Conservation (phyloP, 208 protist genomes). For the Leishmania arabica region DNA sequence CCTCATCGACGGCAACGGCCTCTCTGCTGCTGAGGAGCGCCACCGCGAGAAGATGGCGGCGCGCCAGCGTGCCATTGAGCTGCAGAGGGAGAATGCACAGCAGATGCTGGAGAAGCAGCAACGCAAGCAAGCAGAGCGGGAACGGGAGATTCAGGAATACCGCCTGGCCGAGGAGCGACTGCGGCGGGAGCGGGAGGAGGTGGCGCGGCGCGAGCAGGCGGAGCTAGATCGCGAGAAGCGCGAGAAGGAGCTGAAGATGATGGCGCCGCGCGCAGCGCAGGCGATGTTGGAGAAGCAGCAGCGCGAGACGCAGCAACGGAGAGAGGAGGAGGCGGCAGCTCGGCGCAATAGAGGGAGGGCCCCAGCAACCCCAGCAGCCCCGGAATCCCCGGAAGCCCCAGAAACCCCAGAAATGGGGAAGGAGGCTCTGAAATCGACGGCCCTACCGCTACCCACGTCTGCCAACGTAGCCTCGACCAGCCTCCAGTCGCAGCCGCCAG, state of each 20-base stretch:
- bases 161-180: slow-evolving; percentile 50
- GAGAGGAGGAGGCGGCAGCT: slow-evolving; percentile 33
- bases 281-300: slow-evolving; percentile 29
- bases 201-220: slow-evolving; percentile 41
- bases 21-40: slow-evolving; percentile 30
- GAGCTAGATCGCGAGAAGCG: slow-evolving; percentile 59
- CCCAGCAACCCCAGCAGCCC: background rate
- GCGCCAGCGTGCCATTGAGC: slow-evolving; percentile 52
- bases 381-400: background rate
- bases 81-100: slow-evolving; percentile 77
- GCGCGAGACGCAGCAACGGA: slow-evolving; percentile 26
- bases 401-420: background rate
- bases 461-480: background rate
- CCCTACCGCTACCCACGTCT: background rate
- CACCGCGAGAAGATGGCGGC: slow-evolving; percentile 35
- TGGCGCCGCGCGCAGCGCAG: slow-evolving; percentile 28
- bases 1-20: slow-evolving; percentile 30
- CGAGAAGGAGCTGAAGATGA: slow-evolving; percentile 46
- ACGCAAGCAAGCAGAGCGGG: slow-evolving; percentile 43
- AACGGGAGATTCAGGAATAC: slow-evolving; percentile 42
- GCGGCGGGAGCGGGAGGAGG: slow-evolving; percentile 47
- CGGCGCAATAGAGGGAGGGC: slow-evolving; percentile 20
- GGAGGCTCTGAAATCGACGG: background rate
- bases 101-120: slow-evolving; percentile 62
- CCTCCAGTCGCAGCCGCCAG: background rate